phyloP scores from a whole-genome alignment of 2,329 filamentous ascomycete species.

The Pseudocercospora eumusae region DNA sequence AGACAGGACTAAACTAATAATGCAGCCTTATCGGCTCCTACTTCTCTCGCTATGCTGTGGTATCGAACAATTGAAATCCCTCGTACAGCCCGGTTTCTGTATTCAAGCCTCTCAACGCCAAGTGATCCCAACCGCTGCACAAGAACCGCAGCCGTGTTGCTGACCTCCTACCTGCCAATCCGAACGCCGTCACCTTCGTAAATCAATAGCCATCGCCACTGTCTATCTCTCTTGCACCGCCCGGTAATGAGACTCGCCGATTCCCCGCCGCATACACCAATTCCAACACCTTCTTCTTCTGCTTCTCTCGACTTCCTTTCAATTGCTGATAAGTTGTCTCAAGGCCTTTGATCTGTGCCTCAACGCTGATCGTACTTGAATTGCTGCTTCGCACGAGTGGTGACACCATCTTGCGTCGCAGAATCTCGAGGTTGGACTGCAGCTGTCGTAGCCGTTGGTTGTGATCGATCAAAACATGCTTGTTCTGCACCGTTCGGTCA shows the following conservation, averaged over 20 bases:
- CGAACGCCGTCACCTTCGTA: not conserved
- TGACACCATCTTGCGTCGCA: slow-evolving; percentile 78
- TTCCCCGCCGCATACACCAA: slow-evolving; percentile 37
- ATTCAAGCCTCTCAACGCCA: slow-evolving; percentile 4
- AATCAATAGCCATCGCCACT: slow-evolving; percentile 20
- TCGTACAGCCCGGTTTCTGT: not conserved
- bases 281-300: slow-evolving; percentile 50
- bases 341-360: slow-evolving; percentile 82
- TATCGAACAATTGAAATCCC: not conserved
- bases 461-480: slow-evolving; percentile 81
- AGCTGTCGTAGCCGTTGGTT: slow-evolving; percentile 80
- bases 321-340: slow-evolving; percentile 79
- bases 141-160: slow-evolving; percentile 1
- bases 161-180: not conserved
- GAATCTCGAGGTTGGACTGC: slow-evolving; percentile 82
- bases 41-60: slow-evolving; percentile 4
- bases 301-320: slow-evolving; percentile 70
- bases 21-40: not conserved
- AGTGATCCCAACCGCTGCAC: not conserved
- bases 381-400: slow-evolving; percentile 74
- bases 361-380: slow-evolving; percentile 69
- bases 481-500: slow-evolving; percentile 81
- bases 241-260: slow-evolving; percentile 25
- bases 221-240: slow-evolving; percentile 23
- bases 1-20: not conserved